A percentile compares a stretch with the other conserved stretches of the same genome.
These are phyloP conservation scores for Botrytis fabae DNA, from an alignment of 2,329 filamentous ascomycete species.

Conservation along the genomic window DNA sequence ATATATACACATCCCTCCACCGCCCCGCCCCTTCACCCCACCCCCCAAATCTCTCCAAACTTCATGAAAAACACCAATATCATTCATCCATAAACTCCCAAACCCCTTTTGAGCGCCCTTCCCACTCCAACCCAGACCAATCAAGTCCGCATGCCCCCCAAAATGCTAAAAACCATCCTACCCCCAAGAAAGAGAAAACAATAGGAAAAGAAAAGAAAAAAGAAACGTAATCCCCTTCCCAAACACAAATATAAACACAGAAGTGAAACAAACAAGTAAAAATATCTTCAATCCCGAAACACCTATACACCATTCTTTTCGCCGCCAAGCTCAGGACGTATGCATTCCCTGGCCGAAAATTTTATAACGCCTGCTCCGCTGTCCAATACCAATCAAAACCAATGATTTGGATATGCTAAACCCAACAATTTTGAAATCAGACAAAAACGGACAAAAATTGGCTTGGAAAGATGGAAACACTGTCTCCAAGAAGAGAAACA, in stretches of 20 bases:
- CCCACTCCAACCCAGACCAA: background rate
- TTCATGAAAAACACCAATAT: background rate
- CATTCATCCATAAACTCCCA: background rate
- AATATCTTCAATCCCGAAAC: background rate
- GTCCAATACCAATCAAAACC: background rate
- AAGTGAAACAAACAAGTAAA: background rate
- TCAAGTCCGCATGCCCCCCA: background rate
- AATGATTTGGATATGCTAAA: background rate
- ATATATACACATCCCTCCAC: background rate
- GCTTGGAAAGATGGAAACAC: background rate
- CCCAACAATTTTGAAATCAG: background rate
- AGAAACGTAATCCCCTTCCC: too few species aligned
- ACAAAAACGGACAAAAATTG: background rate
- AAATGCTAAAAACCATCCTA: background rate
- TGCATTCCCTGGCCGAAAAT: background rate
- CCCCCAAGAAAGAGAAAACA: background rate
- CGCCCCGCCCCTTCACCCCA: too few species aligned
- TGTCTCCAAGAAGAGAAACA: background rate
- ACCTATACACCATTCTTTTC: background rate
- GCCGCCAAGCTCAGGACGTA: background rate
- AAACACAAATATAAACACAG: background rate
- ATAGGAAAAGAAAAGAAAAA: background rate
- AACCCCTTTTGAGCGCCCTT: background rate
- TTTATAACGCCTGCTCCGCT: slow-evolving; percentile 8
- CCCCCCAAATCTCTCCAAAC: background rate